Evolutionary conservation across 805 yeast species (phyloP).

Genomic region (Saccharomycopsis guyanensis): DNA sequence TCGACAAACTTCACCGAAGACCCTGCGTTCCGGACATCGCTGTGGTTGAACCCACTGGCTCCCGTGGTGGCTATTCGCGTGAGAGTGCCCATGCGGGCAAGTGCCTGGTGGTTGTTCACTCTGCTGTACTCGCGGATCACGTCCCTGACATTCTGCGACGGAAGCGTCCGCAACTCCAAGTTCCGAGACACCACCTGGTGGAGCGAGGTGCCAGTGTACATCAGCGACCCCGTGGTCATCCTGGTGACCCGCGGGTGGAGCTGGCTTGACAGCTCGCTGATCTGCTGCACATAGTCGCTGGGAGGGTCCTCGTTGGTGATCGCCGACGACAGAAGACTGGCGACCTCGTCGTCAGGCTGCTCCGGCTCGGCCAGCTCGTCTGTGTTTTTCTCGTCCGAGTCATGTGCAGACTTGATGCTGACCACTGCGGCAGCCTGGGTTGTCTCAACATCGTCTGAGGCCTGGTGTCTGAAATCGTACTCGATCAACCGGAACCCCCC

Average conservation of each 20-base stretch:
- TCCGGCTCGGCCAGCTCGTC: not conserved
- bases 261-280: not conserved
- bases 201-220: slow-evolving; percentile 9
- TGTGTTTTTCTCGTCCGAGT: not conserved
- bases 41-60: slow-evolving; percentile 19
- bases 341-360: slow-evolving; percentile 1
- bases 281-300: not conserved
- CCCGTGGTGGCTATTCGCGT: slow-evolving; percentile 21
- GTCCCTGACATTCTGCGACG: slow-evolving; percentile 37
- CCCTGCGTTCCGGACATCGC: slow-evolving; percentile 20
- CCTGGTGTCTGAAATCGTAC: slow-evolving; percentile 46
- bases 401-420: no score
- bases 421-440: not conserved
- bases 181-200: slow-evolving; percentile 20
- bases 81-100: slow-evolving; percentile 8
- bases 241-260: not conserved
- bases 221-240: slow-evolving; percentile 1
- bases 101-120: slow-evolving; percentile 18
- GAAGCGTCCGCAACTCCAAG: slow-evolving; percentile 28
- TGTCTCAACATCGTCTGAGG: slow-evolving; percentile 13
- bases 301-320: slow-evolving; percentile 1
- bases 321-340: slow-evolving; percentile 9
- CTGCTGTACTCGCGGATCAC: slow-evolving; percentile 42
- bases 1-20: slow-evolving; percentile 12
- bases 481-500: slow-evolving; percentile 69